A percentile compares a stretch with the other conserved stretches of the same genome.
Conservation (phyloP, 179 eudicot genomes). For the Carnegiea gigantea region DNA sequence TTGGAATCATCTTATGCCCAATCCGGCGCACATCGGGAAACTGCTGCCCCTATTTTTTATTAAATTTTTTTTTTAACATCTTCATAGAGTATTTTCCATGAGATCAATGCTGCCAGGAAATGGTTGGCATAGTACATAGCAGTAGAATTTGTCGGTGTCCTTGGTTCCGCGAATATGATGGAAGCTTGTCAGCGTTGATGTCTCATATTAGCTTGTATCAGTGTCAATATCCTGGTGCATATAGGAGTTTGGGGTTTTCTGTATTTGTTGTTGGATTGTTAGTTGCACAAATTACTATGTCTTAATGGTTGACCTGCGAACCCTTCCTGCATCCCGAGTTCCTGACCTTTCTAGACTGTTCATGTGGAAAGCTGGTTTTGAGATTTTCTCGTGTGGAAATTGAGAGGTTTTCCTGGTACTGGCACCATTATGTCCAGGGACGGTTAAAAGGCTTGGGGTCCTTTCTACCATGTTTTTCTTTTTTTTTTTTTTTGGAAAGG, state of each 20-base stretch:
- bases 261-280: background rate
- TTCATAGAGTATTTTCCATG: background rate
- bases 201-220: background rate
- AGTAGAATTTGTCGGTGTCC: no score
- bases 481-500: background rate
- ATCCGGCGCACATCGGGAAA: background rate
- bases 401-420: background rate
- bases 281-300: background rate
- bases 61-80: no score
- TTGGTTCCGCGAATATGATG: no score
- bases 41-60: background rate
- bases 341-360: background rate
- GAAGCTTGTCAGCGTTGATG: background rate
- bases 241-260: background rate
- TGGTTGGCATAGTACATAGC: background rate
- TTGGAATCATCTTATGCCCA: background rate
- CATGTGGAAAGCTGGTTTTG: background rate
- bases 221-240: background rate
- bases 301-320: background rate
- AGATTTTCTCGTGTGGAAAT: no score
- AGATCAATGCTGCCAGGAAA: constrained; percentile 13
- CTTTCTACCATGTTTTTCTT: background rate
- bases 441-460: background rate
- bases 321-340: no score
- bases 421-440: background rate